These are phyloP conservation scores for Musa beccarii DNA, from an alignment of 176 grass and related monocot species.

Conservation along the genomic window DNA sequence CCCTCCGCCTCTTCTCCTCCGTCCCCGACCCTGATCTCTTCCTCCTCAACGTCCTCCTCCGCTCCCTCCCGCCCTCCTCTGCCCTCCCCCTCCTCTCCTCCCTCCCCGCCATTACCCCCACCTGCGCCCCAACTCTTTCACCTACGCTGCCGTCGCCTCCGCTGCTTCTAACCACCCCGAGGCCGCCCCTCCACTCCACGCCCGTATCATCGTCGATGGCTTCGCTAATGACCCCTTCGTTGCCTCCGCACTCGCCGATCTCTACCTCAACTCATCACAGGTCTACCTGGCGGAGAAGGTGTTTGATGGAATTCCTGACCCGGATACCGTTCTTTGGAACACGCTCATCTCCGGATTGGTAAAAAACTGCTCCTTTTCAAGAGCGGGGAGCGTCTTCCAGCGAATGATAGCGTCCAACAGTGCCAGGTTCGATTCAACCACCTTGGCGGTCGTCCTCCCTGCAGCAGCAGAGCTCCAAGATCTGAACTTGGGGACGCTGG, in stretches of 20 bases:
- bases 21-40: constrained; percentile 15
- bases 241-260: constrained; percentile 8
- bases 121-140: constrained; percentile 10
- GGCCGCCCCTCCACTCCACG: neutral
- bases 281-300: constrained; percentile 17
- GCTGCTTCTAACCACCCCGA: neutral
- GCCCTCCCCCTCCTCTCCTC: constrained; percentile 2
- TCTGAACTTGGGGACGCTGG: constrained; percentile 6
- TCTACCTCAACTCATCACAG: constrained; percentile 17
- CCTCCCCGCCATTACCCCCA: neutral
- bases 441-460: constrained; percentile 19
- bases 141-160: constrained; percentile 9
- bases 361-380: constrained; percentile 5
- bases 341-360: constrained; percentile 22
- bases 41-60: constrained; percentile 25
- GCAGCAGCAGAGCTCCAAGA: constrained; percentile 23
- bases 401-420: constrained; percentile 1
- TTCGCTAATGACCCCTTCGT: constrained; percentile 20
- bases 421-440: constrained; percentile 14
- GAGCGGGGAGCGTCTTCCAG: neutral
- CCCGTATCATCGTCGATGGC: constrained; percentile 13
- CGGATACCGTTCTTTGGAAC: constrained; percentile 29
- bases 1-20: constrained; percentile 26
- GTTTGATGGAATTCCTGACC: constrained; percentile 17
- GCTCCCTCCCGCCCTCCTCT: constrained; percentile 6